Conservation (phyloP, 345 rosid species). For the Adansonia digitata region DNA sequence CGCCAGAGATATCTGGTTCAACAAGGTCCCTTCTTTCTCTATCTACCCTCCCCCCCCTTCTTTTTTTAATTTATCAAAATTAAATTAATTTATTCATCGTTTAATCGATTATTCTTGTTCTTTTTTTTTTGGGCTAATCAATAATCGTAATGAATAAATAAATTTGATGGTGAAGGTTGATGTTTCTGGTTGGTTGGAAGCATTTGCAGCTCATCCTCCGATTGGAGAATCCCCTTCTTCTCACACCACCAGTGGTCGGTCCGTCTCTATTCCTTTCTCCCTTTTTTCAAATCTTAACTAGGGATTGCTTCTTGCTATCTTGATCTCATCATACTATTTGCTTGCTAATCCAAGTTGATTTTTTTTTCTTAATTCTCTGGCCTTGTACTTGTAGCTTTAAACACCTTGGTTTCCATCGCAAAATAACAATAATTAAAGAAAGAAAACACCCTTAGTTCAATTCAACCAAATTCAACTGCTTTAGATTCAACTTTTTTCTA, state of each 20-base stretch:
- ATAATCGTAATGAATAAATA: neutral
- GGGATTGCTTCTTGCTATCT: neutral
- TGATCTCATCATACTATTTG: neutral
- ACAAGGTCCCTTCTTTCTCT: constrained; percentile 32
- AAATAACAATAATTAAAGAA: neutral
- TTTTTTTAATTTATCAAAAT: neutral
- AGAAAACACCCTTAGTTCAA: neutral
- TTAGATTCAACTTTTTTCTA: neutral
- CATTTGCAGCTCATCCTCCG: constrained; percentile 87
- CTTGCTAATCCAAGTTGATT: neutral
- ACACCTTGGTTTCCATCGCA: neutral
- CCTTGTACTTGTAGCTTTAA: neutral
- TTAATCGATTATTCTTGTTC: neutral
- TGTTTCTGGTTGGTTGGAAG: constrained; percentile 83
- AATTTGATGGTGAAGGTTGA: constrained; percentile 39
- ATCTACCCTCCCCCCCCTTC: too few relatives aligned
- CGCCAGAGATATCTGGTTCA: constrained; percentile 81
- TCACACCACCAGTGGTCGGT: constrained; percentile 45
- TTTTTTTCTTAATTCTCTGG: neutral
- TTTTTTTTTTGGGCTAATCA: neutral
- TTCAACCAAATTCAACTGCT: neutral
- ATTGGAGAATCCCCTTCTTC: constrained; percentile 55
- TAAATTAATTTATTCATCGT: neutral
- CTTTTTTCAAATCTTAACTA: neutral
- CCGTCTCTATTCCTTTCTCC: neutral